Conservation (phyloP, 208 protist genomes). For the Sergeia podlipaevii region DNA sequence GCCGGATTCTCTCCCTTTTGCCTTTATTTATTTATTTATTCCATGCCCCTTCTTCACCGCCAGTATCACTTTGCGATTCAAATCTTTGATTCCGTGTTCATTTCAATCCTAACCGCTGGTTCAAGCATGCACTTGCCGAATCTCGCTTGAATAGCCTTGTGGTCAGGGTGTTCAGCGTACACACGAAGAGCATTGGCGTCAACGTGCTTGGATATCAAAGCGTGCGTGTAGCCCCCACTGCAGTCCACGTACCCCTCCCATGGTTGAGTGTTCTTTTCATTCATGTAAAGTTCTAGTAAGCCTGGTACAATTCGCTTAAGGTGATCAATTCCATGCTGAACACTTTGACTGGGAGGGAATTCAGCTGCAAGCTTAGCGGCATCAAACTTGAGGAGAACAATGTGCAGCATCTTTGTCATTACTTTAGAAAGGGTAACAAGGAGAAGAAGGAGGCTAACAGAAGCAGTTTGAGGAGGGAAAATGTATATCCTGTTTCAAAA, state of each 20-base stretch:
- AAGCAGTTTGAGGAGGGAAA: no score
- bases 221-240: conserved; percentile 58
- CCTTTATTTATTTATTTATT: no score
- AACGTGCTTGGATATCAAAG: conserved; percentile 53
- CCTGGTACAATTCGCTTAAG: conserved; percentile 43
- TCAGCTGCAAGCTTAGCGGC: conserved; percentile 28
- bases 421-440: conserved; percentile 2
- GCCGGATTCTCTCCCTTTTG: no score
- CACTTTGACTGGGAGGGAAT: conserved; percentile 20
- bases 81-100: conserved; percentile 29
- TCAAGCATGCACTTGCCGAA: conserved; percentile 32
- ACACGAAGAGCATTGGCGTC: conserved; percentile 38
- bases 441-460: no score
- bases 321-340: conserved; percentile 22
- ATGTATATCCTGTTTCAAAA: no score
- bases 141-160: conserved; percentile 43
- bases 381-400: conserved; percentile 64
- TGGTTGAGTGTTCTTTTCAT: conserved; percentile 25
- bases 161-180: conserved; percentile 48
- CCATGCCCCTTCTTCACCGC: no score
- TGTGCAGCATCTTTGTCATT: conserved; percentile 30
- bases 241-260: conserved; percentile 60
- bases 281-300: conserved; percentile 47
- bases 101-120: conserved; percentile 54
- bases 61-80: no score